Evolutionary conservation across 1,139 yeast species (phyloP).

Genomic region (Geotrichum citri-aurantii): DNA sequence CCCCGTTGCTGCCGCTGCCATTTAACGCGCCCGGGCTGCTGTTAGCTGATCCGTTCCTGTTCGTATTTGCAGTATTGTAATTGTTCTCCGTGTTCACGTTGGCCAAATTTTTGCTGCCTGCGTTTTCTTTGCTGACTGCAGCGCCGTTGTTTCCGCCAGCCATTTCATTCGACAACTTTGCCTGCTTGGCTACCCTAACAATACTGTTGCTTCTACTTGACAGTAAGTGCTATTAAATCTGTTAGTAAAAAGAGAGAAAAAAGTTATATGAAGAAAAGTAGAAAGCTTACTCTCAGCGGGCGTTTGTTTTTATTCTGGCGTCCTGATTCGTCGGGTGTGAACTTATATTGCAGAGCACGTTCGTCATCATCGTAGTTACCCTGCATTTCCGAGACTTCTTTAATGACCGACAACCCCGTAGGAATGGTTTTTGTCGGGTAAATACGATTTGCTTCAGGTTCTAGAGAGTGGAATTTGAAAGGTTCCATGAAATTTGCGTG

Average conservation of each 20-base stretch:
- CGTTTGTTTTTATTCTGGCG: background rate
- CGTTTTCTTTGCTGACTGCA: background rate
- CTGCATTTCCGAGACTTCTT: background rate
- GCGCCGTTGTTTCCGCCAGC: background rate
- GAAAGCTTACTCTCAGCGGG: background rate
- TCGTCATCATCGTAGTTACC: background rate
- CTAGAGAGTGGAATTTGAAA: background rate
- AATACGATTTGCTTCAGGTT: background rate
- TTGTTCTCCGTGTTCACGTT: background rate
- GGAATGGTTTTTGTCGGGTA: slow-evolving; percentile 1
- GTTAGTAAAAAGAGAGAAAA: background rate
- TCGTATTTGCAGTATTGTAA: background rate
- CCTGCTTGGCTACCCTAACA: background rate
- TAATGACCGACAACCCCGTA: background rate
- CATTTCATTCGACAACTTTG: background rate
- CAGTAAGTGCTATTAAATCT: background rate
- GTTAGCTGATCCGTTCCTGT: background rate
- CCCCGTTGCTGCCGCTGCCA: background rate
- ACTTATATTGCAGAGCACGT: background rate
- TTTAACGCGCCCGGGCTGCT: background rate
- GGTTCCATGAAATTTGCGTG: slow-evolving; percentile 10
- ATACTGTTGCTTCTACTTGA: background rate
- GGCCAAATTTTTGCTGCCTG: background rate
- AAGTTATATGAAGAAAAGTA: background rate
- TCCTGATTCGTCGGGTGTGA: background rate